Conservation (phyloP, 139 green algal species). For the Closterium sp. region DNA sequence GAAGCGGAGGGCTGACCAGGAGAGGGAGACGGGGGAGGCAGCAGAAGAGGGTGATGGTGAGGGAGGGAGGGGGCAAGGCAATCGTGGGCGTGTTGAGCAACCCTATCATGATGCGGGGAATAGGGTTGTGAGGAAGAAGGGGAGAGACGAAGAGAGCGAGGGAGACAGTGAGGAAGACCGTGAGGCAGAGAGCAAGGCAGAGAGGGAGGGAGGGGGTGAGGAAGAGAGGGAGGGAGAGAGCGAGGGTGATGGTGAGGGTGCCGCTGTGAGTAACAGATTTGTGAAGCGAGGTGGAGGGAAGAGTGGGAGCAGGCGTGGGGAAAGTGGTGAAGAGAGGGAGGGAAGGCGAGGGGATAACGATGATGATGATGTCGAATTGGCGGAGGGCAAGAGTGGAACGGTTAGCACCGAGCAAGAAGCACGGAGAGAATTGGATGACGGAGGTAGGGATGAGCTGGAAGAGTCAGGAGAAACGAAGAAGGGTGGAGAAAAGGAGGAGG, state of each 20-base stretch:
- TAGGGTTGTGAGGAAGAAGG: not conserved
- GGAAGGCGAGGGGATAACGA: not conserved
- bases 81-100: not conserved
- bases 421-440: not conserved
- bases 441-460: not conserved
- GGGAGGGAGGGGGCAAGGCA: not conserved
- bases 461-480: not conserved
- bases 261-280: not conserved
- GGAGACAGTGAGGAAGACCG: not conserved
- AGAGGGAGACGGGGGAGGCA: not conserved
- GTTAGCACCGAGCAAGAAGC: not conserved
- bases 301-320: not conserved
- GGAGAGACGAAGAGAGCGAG: not conserved
- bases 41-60: not conserved
- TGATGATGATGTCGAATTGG: not conserved
- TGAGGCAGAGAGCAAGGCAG: not conserved
- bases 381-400: not conserved
- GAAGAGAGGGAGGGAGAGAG: not conserved
- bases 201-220: not conserved
- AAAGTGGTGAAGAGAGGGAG: not conserved
- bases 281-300: not conserved
- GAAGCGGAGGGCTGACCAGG: not conserved
- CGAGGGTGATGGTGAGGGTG: not conserved
- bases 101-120: not conserved
- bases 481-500: not conserved